These are phyloP conservation scores for Polyporus arcularius DNA, from an alignment of 768 basidiomycete genomes.

Conservation along the genomic window DNA sequence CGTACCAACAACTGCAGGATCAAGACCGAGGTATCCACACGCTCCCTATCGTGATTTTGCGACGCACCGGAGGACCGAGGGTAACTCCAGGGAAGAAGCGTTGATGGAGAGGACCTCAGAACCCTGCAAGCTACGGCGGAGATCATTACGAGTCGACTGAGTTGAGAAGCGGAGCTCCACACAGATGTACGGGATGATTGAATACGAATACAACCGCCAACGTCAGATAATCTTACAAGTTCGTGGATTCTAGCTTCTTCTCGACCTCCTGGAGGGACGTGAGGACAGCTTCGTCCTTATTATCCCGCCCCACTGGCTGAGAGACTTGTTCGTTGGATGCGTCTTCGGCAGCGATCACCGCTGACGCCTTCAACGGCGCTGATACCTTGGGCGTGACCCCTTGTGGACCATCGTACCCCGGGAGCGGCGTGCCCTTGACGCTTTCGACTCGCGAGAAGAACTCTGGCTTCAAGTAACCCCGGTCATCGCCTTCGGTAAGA, in stretches of 20 bases:
- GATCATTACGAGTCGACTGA: too few relatives aligned
- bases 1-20: too few relatives aligned
- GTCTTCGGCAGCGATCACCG: neutral
- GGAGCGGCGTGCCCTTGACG: conserved; percentile 32
- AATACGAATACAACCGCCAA: neutral
- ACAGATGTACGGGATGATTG: neutral
- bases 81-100: too few relatives aligned
- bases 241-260: conserved; percentile 5
- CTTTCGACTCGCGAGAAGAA: conserved; percentile 75
- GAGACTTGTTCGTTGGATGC: neutral
- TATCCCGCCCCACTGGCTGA: conserved; percentile 1
- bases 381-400: neutral
- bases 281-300: conserved; percentile 5
- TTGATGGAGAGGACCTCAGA: too few relatives aligned
- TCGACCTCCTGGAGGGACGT: conserved; percentile 1
- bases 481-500: conserved; percentile 74
- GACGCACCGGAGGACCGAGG: too few relatives aligned
- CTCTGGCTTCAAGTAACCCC: conserved; percentile 58
- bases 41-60: too few relatives aligned
- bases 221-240: neutral
- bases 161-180: too few relatives aligned
- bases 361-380: neutral
- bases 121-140: too few relatives aligned
- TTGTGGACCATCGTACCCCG: conserved; percentile 25
- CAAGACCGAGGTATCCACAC: too few relatives aligned